Percentiles rank a stretch among this genome's conserved stretches.
Conservation (phyloP, 2,329 filamentous ascomycete species). For the Cryphonectria nitschkei region DNA sequence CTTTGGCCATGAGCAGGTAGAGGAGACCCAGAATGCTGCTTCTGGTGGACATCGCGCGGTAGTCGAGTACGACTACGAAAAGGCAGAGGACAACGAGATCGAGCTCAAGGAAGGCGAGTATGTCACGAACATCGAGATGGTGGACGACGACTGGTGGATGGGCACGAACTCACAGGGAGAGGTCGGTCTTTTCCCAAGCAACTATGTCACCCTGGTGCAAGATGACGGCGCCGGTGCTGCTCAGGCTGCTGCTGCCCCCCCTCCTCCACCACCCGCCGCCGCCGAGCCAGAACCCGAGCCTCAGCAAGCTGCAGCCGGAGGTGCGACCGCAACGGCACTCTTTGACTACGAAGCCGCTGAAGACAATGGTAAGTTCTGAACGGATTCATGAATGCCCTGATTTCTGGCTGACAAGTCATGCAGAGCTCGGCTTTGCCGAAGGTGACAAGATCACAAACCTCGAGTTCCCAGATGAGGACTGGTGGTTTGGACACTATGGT, state of each 20-base stretch:
- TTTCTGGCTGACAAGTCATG: conserved; percentile 42
- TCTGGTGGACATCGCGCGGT: conserved; percentile 71
- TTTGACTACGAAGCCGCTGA: conserved; percentile 98
- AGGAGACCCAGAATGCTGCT: conserved; percentile 40
- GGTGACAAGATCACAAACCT: conserved; percentile 80
- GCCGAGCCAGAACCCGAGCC: conserved; percentile 45
- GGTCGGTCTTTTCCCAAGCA: conserved; percentile 86
- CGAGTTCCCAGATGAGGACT: conserved; percentile 97
- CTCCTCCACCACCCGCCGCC: conserved; percentile 39
- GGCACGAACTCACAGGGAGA: conserved; percentile 86
- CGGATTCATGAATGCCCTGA: not conserved
- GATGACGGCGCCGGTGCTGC: conserved; percentile 52
- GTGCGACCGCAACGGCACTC: conserved; percentile 77
- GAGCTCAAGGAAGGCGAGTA: conserved; percentile 87
- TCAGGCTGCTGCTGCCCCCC: conserved; percentile 35
- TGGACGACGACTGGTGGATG: conserved; percentile 99
- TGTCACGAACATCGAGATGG: conserved; percentile 92
- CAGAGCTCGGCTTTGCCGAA: conserved; percentile 82
- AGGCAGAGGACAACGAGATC: conserved; percentile 95
- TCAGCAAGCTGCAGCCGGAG: conserved; percentile 43
- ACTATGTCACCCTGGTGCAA: conserved; percentile 88
- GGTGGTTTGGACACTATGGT: conserved; percentile 91
- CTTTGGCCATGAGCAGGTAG: conserved; percentile 44
- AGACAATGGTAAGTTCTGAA: conserved; percentile 69
- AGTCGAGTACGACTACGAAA: conserved; percentile 94